phyloP scores from a whole-genome alignment of 345 rosid genomes.

The Boechera divaricarpa region DNA sequence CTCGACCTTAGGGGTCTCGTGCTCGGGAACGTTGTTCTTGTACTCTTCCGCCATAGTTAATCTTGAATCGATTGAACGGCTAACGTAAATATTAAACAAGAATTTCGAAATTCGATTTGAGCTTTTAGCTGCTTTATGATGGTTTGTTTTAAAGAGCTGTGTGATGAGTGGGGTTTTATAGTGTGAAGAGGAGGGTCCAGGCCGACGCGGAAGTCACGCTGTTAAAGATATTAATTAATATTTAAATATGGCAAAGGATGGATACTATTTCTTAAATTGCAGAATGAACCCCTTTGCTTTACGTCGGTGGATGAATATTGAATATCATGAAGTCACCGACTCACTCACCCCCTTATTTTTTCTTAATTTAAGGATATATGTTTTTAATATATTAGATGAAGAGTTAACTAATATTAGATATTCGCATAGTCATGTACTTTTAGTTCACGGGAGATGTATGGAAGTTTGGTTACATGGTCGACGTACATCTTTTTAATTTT shows the following conservation, averaged over 20 bases:
- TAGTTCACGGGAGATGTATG: conserved; percentile 23
- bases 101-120: not conserved
- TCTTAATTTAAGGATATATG: not conserved
- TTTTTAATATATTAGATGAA: not conserved
- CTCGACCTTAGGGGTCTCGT: conserved; percentile 43
- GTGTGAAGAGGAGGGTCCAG: conserved; percentile 28
- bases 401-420: conserved; percentile 1
- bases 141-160: not conserved
- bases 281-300: conserved; percentile 11
- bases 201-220: conserved; percentile 43
- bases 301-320: conserved; percentile 32
- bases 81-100: not conserved
- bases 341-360: not conserved
- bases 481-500: conserved; percentile 9
- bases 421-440: conserved; percentile 21
- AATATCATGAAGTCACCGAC: not conserved
- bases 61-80: not conserved
- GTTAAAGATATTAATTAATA: conserved; percentile 10
- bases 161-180: conserved; percentile 41
- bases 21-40: conserved; percentile 55
- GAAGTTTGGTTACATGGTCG: conserved; percentile 27
- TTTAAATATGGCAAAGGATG: not conserved
- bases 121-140: conserved; percentile 5
- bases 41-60: conserved; percentile 61
- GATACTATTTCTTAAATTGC: conserved; percentile 18